phyloP scores from a whole-genome alignment of 371 early-diverging fungal species.

The Caulochytrium protostelioides region DNA sequence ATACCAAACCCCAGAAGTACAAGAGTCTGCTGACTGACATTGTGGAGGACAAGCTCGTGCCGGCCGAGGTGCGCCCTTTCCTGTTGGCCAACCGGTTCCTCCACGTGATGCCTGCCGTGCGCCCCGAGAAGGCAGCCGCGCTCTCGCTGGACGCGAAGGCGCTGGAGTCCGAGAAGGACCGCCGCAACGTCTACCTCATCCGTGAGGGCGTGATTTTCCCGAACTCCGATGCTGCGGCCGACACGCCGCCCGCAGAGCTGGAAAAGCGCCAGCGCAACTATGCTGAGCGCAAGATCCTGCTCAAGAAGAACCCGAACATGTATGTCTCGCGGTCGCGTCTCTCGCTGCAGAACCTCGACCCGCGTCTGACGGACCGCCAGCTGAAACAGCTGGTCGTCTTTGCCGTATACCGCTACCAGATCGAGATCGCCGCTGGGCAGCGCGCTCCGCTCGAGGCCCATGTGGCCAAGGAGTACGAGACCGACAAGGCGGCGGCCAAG shows the following conservation, averaged over 20 bases:
- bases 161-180: slow-evolving; percentile 48
- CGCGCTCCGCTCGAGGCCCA: slow-evolving; percentile 41
- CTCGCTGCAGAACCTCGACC: slow-evolving; percentile 58
- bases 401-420: slow-evolving; percentile 50
- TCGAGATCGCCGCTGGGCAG: slow-evolving; percentile 41
- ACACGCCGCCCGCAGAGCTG: slow-evolving; percentile 45
- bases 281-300: slow-evolving; percentile 46
- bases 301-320: slow-evolving; percentile 62
- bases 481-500: slow-evolving; percentile 5
- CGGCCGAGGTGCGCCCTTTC: slow-evolving; percentile 14
- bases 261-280: slow-evolving; percentile 53
- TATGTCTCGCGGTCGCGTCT: slow-evolving; percentile 71
- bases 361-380: slow-evolving; percentile 43
- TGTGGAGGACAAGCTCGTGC: slow-evolving; percentile 43
- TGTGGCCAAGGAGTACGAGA: slow-evolving; percentile 16
- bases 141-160: slow-evolving; percentile 37
- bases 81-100: slow-evolving; percentile 59
- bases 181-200: slow-evolving; percentile 45
- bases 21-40: slow-evolving; percentile 25
- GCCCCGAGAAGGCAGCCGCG: slow-evolving; percentile 39
- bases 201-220: slow-evolving; percentile 63
- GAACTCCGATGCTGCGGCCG: slow-evolving; percentile 51
- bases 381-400: slow-evolving; percentile 40
- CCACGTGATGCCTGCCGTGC: slow-evolving; percentile 56
- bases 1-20: slow-evolving; percentile 13